Evolutionary conservation across 495 filamentous ascomycete genomes (phyloP).

Genomic region (Annulohypoxylon nitens): DNA sequence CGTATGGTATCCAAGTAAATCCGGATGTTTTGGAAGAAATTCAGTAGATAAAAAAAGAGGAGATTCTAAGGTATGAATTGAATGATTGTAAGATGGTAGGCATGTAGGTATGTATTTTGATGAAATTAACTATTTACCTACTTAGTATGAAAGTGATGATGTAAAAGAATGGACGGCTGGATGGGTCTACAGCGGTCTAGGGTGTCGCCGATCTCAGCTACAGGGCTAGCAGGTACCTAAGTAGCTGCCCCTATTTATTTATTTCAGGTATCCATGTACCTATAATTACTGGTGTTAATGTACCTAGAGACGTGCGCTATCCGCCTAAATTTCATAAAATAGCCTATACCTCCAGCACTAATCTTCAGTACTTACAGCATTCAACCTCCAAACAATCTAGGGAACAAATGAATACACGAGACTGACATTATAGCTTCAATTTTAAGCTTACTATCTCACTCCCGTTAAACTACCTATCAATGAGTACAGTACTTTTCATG

Average conservation of each 20-base stretch:
- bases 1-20: not conserved
- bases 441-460: not conserved
- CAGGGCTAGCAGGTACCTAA: not conserved
- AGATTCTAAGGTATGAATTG: not conserved
- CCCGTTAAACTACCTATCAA: not conserved
- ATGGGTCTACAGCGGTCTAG: not conserved
- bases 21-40: not conserved
- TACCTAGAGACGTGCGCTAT: no score
- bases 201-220: not conserved
- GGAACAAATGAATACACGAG: not conserved
- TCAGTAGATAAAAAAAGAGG: not conserved
- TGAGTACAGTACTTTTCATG: slow-evolving; percentile 1
- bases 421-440: slow-evolving; percentile 9
- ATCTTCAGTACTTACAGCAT: no score
- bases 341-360: no score
- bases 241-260: no score
- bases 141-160: slow-evolving; percentile 17
- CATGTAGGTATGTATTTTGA: not conserved
- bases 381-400: not conserved
- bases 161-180: slow-evolving; percentile 16
- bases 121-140: not conserved
- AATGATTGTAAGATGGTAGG: not conserved
- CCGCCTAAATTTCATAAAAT: no score
- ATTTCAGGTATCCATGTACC: no score
- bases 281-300: no score